Evolutionary conservation across 768 basidiomycete genomes (phyloP), one percentile per base, ranked within the genome.

Genomic region (Trametes sanguinea): DNA sequence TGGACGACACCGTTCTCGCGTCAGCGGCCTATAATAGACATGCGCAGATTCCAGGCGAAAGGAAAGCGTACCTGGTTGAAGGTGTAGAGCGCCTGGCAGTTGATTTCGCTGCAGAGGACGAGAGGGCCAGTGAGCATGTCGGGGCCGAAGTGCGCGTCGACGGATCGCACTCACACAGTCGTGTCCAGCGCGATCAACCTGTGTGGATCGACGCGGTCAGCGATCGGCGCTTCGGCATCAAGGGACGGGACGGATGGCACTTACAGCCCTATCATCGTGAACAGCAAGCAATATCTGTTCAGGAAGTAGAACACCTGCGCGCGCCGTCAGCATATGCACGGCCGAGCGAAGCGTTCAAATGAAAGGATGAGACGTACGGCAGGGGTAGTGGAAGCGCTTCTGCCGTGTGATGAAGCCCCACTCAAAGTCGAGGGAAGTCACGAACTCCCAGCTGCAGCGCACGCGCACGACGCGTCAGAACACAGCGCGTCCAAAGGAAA

Each of bases 191-290:
- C 77, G 57, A 78, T 68, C 53, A 72, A 62, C 29, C 74, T 76
- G 30, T 76, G 30, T 33, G 44, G 39, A 43, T 43, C 16, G 3
- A 56, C 22, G 22, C 22, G 43, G 50, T 54, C 11, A 37, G 48
- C 9, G 14, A 30, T 11, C 16, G 27, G 22, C 3, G 17, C 14
- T 39, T 4, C 17, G 46, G 39, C 14, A 14, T 29, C 47, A 57
- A 17, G 45, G 50, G 8, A 45, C 29, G 7, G 0, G 50, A 44
- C 17, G 29, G 13, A 22, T 17, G 9, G 4, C 22, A 69, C 78
- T 60, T 63, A 80, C 81, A 82, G 78, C 62, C 81, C 81, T 17
- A 82, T 73, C 69, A 82, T 71, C 14, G 81, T 76, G 53, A 77
- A 76, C 13, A 82, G 68, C 54, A 82, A 62, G 33, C 76, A 61